Base-by-base conservation (phyloP, 306 rosid genomes). In the Purshia tridentata region DNA sequence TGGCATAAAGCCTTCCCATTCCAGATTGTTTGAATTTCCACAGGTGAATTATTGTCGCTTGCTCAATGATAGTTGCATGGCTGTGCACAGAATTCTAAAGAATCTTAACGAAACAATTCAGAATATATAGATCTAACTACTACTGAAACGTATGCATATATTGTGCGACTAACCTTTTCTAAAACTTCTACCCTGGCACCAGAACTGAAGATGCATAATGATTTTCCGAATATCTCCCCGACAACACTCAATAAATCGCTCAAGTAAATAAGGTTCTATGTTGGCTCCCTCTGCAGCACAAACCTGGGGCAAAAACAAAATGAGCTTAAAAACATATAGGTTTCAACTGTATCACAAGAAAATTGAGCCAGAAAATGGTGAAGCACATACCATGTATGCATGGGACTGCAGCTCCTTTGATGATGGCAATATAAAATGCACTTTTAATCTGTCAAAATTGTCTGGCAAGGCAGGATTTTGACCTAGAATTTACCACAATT, bases 121-220 rank as follows among this genome's bases (percentile, higher is more conserved):
- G 47, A 58, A 69, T 47, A 42, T 61, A 37, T 18, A 47, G 60
- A 40, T 54, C 13, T 15, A 47, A 64, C 10, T 15, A 42, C 15
- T 54, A 40, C 41, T 19, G 60, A 51, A 46, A 70, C 46, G 70
- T 39, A 41, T 18, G 9, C 19, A 40, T n/a, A 49, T 63, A 29
- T 10, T 42, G 13, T 65, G 59, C 51, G 42, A 57, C 73, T 9
- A 48, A 93, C 98, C 96, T 87, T 80, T 77, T 49, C 69, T 54
- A 78, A 72, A 67, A 72, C 55, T 70, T 83, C 67, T 72, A 80
- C 89, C 89, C 85, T 86, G 99, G 80, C 88, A 79, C 99, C 99
- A 88, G 89, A 88, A 94, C 85, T 94, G 99, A 79, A 94, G 93
- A 73, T 86, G 86, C 96, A 86, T 78, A 62, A 86, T 84, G 77